phyloP scores from a whole-genome alignment of 257 asterid genomes.

The Asclepias syriaca region DNA sequence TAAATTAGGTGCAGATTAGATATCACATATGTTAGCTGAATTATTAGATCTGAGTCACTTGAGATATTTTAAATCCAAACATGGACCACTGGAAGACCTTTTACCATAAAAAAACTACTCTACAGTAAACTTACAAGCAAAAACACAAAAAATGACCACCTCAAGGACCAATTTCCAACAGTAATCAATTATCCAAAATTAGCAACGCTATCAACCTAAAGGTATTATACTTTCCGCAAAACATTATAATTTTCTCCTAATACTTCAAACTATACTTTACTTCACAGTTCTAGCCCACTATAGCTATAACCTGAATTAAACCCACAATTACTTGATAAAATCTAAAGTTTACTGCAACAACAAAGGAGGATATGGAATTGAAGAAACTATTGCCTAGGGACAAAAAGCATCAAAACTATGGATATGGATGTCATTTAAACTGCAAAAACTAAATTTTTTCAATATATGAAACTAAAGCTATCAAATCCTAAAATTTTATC shows the following conservation, averaged over 20 bases:
- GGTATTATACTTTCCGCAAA: neutral
- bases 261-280: neutral
- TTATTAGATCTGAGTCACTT: neutral
- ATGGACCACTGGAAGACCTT: neutral
- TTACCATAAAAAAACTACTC: neutral
- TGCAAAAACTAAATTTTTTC: neutral
- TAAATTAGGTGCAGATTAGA: neutral
- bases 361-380: neutral
- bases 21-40: neutral
- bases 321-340: neutral
- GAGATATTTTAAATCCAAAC: neutral
- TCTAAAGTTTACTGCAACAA: neutral
- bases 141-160: neutral
- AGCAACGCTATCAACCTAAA: neutral
- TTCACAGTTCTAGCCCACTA: neutral
- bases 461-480: neutral
- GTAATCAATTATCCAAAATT: neutral
- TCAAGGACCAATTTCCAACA: neutral
- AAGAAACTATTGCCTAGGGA: neutral
- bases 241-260: neutral
- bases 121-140: neutral
- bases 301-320: neutral
- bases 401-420: neutral
- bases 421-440: neutral
- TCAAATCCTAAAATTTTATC: neutral